phyloP scores from a whole-genome alignment of 495 filamentous ascomycete species.

The Cudoniella acicularis region DNA sequence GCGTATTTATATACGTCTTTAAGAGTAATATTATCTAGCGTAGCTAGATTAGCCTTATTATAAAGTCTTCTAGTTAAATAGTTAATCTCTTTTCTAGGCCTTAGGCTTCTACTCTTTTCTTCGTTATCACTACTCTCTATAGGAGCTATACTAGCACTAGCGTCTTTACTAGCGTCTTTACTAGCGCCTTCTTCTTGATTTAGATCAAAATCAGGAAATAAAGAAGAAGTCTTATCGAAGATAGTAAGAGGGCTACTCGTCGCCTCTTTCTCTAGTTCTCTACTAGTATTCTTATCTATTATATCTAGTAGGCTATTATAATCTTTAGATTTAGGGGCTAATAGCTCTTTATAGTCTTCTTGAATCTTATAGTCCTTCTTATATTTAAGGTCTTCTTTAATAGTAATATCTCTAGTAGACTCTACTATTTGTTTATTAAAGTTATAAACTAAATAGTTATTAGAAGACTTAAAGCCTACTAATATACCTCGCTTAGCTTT shows the following conservation, averaged over 20 bases:
- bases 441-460: conserved; percentile 11
- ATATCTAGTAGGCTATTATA: neutral
- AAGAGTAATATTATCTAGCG: too few species aligned
- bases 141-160: too few species aligned
- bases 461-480: conserved; percentile 6
- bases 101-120: neutral
- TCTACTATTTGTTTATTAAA: conserved; percentile 2
- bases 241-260: too few species aligned
- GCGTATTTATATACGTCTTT: neutral
- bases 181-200: too few species aligned
- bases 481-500: conserved; percentile 7
- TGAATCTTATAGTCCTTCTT: conserved; percentile 6
- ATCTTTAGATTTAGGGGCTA: neutral
- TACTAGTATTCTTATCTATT: neutral
- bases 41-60: too few species aligned
- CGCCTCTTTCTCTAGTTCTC: too few species aligned
- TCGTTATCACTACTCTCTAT: too few species aligned
- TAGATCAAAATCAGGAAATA: too few species aligned
- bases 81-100: too few species aligned
- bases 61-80: too few species aligned
- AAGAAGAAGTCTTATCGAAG: too few species aligned
- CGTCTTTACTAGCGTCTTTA: too few species aligned
- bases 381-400: conserved; percentile 11
- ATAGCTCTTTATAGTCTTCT: neutral
- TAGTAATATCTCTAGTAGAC: conserved; percentile 4